Percentiles rank a stretch among this genome's conserved stretches.
Conservation (phyloP, 805 yeast genomes). For the Yamadazyma insecticola region DNA sequence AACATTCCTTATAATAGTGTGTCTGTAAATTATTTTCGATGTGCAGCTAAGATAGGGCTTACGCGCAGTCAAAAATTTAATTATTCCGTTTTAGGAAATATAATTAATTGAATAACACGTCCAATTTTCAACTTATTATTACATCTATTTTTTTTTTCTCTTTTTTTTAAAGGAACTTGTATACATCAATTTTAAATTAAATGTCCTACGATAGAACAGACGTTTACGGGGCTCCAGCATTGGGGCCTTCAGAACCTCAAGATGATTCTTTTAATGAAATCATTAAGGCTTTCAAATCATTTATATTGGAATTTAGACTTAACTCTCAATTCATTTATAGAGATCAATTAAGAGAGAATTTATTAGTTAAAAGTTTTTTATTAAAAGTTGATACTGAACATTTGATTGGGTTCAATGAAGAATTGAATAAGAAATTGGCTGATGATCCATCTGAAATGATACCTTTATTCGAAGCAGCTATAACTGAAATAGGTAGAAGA, state of each 20-base stretch:
- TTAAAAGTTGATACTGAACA: conserved; percentile 79
- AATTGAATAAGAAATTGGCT: conserved; percentile 72
- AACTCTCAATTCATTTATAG: conserved; percentile 80
- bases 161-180: too few species aligned
- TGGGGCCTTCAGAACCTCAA: conserved; percentile 74
- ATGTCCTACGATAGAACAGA: conserved; percentile 79
- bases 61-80: neutral
- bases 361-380: conserved; percentile 69
- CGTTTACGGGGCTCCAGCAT: conserved; percentile 70
- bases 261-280: conserved; percentile 66
- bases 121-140: too few species aligned
- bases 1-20: too few species aligned
- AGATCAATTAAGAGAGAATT: conserved; percentile 85
- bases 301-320: conserved; percentile 80
- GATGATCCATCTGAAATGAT: conserved; percentile 88
- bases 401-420: conserved; percentile 83
- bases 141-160: too few species aligned
- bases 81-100: neutral
- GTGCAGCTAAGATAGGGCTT: neutral
- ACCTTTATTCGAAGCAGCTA: conserved; percentile 78
- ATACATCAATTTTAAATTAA: too few species aligned
- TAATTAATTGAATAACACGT: too few species aligned
- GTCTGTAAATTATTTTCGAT: too few species aligned
- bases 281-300: conserved; percentile 71
- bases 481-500: conserved; percentile 80